Conservation (phyloP, 495 filamentous ascomycete species). For the Penicillium bialowiezense region DNA sequence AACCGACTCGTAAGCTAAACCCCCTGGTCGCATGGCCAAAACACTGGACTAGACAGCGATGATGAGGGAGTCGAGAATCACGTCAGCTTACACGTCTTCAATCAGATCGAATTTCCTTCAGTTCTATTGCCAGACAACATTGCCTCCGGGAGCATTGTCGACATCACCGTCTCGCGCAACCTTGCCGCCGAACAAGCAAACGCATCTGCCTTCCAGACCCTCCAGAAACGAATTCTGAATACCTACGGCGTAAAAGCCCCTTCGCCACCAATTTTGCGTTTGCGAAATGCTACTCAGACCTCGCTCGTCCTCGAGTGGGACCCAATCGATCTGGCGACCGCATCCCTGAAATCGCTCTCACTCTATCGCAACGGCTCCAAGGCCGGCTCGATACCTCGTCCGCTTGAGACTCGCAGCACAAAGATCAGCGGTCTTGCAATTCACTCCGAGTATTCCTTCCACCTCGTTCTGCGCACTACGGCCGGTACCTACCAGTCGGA, state of each 20-base stretch:
- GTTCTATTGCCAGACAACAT: slow-evolving; percentile 95
- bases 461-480: slow-evolving; percentile 83
- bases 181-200: slow-evolving; percentile 68
- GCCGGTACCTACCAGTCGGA: slow-evolving; percentile 86
- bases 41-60: slow-evolving; percentile 11
- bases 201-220: slow-evolving; percentile 68
- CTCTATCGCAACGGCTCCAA: slow-evolving; percentile 95
- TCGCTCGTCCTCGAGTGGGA: slow-evolving; percentile 98
- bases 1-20: slow-evolving; percentile 78
- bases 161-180: slow-evolving; percentile 94
- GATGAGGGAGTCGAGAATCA: background rate
- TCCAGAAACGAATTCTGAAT: slow-evolving; percentile 82
- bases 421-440: slow-evolving; percentile 97
- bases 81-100: slow-evolving; percentile 8
- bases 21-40: slow-evolving; percentile 21
- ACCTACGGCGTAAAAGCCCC: slow-evolving; percentile 83
- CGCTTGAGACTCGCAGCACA: slow-evolving; percentile 79
- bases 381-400: slow-evolving; percentile 87
- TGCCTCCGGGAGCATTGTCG: slow-evolving; percentile 91
- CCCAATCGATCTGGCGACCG: slow-evolving; percentile 87
- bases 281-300: slow-evolving; percentile 94
- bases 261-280: slow-evolving; percentile 75
- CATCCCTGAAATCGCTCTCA: slow-evolving; percentile 80
- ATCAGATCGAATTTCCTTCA: slow-evolving; percentile 96
- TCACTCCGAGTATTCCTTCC: slow-evolving; percentile 93